Percentiles rank a stretch among this genome's conserved stretches.
Conservation (phyloP, 345 rosid genomes). For the Schrenkiella parvula region DNA sequence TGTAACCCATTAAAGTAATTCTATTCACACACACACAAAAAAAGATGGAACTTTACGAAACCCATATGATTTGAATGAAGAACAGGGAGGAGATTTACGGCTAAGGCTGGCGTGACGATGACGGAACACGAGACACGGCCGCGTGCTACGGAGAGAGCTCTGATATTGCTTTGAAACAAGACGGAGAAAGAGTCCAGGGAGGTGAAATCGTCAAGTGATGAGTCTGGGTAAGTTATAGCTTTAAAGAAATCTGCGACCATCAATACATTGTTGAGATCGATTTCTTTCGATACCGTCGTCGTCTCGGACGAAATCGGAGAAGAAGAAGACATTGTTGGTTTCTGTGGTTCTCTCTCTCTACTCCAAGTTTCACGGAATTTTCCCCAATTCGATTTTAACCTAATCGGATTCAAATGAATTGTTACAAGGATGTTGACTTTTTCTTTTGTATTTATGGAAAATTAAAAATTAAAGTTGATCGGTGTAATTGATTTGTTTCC, state of each 20-base stretch:
- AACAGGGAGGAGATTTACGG: conserved; percentile 35
- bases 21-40: conserved; percentile 31
- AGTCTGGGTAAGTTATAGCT: conserved; percentile 17
- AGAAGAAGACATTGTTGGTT: conserved; percentile 11
- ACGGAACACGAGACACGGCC: conserved; percentile 57
- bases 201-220: conserved; percentile 20
- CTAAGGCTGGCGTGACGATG: conserved; percentile 45
- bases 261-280: conserved; percentile 12
- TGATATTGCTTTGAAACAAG: conserved; percentile 43
- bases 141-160: conserved; percentile 38
- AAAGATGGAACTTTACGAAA: conserved; percentile 20
- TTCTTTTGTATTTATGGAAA: neutral
- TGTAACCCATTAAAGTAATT: conserved; percentile 51
- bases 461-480: no score
- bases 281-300: conserved; percentile 15
- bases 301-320: conserved; percentile 13
- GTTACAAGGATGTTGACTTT: neutral
- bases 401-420: neutral
- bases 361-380: conserved; percentile 17
- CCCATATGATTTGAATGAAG: neutral
- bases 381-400: conserved; percentile 14
- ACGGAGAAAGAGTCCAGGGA: conserved; percentile 46
- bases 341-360: neutral
- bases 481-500: no score
- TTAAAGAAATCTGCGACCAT: conserved; percentile 21